Evolutionary conservation across 2,329 filamentous ascomycete species (phyloP), one percentile per base, ranked within the genome.

Genomic region (Parastagonospora avenae): DNA sequence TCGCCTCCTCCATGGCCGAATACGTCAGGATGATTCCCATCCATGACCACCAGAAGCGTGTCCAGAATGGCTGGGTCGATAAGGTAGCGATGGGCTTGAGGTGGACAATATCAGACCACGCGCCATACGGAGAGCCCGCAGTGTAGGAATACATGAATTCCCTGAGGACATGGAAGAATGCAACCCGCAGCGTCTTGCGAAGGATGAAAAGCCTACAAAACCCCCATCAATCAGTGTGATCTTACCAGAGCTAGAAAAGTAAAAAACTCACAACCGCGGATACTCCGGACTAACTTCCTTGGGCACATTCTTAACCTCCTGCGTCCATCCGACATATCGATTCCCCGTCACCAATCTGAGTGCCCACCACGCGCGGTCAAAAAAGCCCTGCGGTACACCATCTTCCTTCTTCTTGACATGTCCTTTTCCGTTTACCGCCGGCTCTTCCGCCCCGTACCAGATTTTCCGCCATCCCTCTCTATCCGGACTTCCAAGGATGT

Each of bases 271-370:
- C 67, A 53, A 57, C 27, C 57, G 49, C 2, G 66, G 52, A 57
- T 64, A 67, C 30, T 48, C 36, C 1, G 49, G 27, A 11, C 50
- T 42, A 24, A 62, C 57, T 36, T 64, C 59, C 15, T 59, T 42
- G 2, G 52, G 58, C 15, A 67, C 58, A 32, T 67, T 66, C 47
- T 69, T 69, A 24, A 62, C 60, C 33, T 71, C 62, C 15, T 57
- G 46, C 8, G 59, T 63, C 67, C 67, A 71, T 4, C 68, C 66
- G 0, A 58, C 42, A 39, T 64, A 65, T 11, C 68, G 53, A 8
- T 45, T 57, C 19, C 58, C 60, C 7, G 50, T 50, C 0, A 46
- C 30, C 3, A 67, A 46, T 10, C 59, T 44, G 1, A 52, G n/a
- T 1, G 42, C 63, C 62, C 62, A 68, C 65, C 65, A 68, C 2